These are phyloP conservation scores for Ceriops zippeliana DNA, from an alignment of 345 rosid species.

Conservation along the genomic window DNA sequence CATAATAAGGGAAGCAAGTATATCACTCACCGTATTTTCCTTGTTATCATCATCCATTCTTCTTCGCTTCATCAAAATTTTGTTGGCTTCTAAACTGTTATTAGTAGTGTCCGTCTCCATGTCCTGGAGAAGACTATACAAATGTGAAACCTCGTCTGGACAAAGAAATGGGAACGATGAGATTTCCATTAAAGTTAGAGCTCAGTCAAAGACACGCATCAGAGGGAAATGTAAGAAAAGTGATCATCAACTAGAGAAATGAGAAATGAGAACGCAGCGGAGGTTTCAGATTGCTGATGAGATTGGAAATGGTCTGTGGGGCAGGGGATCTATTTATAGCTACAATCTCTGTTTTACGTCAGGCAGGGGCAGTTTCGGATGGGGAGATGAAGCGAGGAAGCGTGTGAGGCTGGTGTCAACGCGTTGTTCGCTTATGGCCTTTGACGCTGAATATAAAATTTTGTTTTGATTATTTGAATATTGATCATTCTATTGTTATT, in stretches of 20 bases:
- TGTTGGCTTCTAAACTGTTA: slow-evolving; percentile 10
- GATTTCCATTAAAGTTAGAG: slow-evolving; percentile 49
- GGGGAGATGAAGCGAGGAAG: slow-evolving; percentile 24
- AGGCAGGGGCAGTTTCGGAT: too few species aligned
- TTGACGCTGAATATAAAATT: slow-evolving; percentile 57
- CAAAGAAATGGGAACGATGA: slow-evolving; percentile 58
- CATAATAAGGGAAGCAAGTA: slow-evolving; percentile 11
- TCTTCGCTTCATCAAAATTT: slow-evolving; percentile 33
- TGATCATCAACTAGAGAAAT: slow-evolving; percentile 22
- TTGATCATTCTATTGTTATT: too few species aligned
- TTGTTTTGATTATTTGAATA: neutral
- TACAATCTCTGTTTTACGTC: too few species aligned
- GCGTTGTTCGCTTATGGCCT: slow-evolving; percentile 22
- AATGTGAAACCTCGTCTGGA: slow-evolving; percentile 43
- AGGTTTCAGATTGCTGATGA: slow-evolving; percentile 22
- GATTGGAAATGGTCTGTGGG: neutral
- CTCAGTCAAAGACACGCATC: neutral
- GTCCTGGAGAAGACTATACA: slow-evolving; percentile 30
- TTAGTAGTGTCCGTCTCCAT: slow-evolving; percentile 19
- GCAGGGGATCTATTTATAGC: too few species aligned
- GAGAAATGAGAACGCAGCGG: slow-evolving; percentile 45
- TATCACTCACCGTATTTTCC: slow-evolving; percentile 23
- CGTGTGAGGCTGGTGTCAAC: slow-evolving; percentile 50
- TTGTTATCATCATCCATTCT: slow-evolving; percentile 32
- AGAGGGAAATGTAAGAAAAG: slow-evolving; percentile 18